Evolutionary conservation across 225 moss, liverwort and hornwort species (phyloP).

Genomic region (Pseudoscleropodium purum): DNA sequence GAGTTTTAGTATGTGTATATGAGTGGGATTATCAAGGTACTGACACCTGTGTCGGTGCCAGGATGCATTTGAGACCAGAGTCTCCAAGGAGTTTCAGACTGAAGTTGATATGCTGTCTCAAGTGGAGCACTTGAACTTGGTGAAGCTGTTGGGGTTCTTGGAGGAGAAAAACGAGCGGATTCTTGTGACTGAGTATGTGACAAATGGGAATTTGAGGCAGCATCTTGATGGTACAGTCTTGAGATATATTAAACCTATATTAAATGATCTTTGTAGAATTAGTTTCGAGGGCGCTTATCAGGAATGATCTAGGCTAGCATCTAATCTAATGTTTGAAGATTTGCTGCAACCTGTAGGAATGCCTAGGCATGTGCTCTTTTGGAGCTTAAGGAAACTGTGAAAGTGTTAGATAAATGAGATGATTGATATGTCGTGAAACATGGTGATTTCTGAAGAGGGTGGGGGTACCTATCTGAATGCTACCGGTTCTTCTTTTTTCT

Average conservation of each 20-base stretch:
- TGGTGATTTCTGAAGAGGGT: not conserved
- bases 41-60: conserved; percentile 18
- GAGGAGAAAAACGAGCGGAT: conserved; percentile 66
- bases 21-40: not conserved
- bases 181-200: conserved; percentile 70
- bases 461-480: not conserved
- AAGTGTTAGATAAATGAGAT: not conserved
- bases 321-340: not conserved
- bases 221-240: conserved; percentile 65
- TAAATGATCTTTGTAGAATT: not conserved
- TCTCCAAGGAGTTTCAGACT: conserved; percentile 61
- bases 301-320: not conserved
- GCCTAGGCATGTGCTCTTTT: not conserved
- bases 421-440: not conserved
- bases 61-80: conserved; percentile 68
- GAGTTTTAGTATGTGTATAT: not conserved
- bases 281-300: not conserved
- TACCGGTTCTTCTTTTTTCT: not conserved
- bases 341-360: not conserved
- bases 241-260: not conserved
- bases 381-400: not conserved
- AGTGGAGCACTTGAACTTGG: conserved; percentile 78
- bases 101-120: conserved; percentile 68
- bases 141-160: conserved; percentile 65
- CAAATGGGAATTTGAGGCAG: conserved; percentile 76